These are phyloP conservation scores for Alternaria incomplexa DNA, from an alignment of 2,329 filamentous ascomycete genomes.

Conservation along the genomic window DNA sequence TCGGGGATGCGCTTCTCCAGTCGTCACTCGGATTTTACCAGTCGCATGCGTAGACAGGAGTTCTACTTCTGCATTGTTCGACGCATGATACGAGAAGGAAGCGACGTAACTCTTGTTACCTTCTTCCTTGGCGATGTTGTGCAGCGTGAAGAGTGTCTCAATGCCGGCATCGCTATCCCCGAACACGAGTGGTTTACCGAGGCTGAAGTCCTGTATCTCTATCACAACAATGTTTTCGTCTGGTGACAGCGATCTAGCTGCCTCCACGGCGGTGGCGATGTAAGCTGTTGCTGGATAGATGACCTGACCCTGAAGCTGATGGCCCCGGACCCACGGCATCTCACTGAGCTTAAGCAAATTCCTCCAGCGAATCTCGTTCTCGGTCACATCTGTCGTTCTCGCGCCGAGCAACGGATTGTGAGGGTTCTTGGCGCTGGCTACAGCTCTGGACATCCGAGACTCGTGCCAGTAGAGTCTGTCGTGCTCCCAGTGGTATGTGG, in stretches of 20 bases:
- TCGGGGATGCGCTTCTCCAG: not conserved
- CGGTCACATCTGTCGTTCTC: not conserved
- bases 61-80: not conserved
- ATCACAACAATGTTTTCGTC: not conserved
- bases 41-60: not conserved
- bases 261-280: not conserved
- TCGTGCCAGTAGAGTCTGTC: not conserved
- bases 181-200: not conserved
- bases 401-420: not conserved
- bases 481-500: conserved; percentile 1
- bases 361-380: not conserved
- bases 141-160: not conserved
- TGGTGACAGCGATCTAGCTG: not conserved
- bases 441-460: not conserved
- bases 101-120: not conserved
- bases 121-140: not conserved
- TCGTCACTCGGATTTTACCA: not conserved
- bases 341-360: not conserved
- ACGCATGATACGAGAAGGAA: not conserved
- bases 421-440: not conserved
- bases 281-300: not conserved
- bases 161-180: not conserved
- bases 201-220: not conserved
- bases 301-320: not conserved
- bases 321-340: not conserved